Evolutionary conservation across 768 basidiomycete species (phyloP).

Genomic region (Imleria badia): DNA sequence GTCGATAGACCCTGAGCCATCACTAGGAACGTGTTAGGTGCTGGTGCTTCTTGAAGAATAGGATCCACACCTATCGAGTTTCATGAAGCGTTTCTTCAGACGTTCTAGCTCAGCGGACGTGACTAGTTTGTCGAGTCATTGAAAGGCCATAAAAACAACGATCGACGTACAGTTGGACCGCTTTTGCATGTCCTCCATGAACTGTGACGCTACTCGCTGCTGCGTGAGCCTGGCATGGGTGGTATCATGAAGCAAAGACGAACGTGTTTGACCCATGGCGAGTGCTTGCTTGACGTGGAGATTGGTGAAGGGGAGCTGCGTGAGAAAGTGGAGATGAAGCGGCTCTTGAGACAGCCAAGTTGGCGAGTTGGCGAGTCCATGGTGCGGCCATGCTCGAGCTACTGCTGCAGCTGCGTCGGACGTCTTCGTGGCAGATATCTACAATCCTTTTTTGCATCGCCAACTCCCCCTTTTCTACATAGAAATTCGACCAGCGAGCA

Average conservation of each 20-base stretch:
- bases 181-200: conserved; percentile 98
- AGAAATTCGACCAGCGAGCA: conserved; percentile 27
- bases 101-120: conserved; percentile 91
- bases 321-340: conserved; percentile 19
- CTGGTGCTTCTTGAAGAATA: background rate
- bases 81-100: conserved; percentile 99
- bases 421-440: conserved; percentile 2
- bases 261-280: conserved; percentile 84
- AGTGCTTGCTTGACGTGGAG: conserved; percentile 12
- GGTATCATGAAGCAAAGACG: conserved; percentile 26
- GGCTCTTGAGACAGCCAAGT: too few relatives aligned
- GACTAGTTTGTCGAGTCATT: conserved; percentile 52
- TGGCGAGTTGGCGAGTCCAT: conserved; percentile 9
- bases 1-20: conserved; percentile 97
- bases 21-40: conserved; percentile 44
- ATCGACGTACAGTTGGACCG: conserved; percentile 88
- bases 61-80: conserved; percentile 79
- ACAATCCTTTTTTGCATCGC: conserved; percentile 7
- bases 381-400: conserved; percentile 23
- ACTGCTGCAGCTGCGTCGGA: background rate
- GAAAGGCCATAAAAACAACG: background rate
- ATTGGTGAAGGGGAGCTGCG: conserved; percentile 8
- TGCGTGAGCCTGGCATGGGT: conserved; percentile 2
- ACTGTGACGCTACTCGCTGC: conserved; percentile 69
- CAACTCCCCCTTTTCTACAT: conserved; percentile 18